Evolutionary conservation across 352 stramenopile genomes (phyloP).

Genomic region (Achlya hypogyna): DNA sequence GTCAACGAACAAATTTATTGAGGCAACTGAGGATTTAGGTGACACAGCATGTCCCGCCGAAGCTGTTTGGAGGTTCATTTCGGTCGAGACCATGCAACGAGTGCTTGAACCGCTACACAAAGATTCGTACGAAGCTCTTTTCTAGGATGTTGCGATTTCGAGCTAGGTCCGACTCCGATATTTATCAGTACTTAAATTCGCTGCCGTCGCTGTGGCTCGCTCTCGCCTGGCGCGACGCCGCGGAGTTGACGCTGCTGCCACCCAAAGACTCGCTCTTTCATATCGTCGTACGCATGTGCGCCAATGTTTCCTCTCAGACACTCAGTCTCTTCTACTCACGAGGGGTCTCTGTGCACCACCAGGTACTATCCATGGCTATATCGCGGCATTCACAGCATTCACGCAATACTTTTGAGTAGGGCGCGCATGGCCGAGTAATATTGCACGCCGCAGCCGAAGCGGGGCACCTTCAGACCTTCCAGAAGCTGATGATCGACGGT

Average conservation of each 20-base stretch:
- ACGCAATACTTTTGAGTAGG: background rate
- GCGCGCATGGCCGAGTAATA: background rate
- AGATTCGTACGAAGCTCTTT: background rate
- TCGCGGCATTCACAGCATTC: too few species aligned
- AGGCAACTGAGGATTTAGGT: background rate
- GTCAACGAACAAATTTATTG: too few species aligned
- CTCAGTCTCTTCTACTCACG: background rate
- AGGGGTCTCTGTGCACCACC: background rate
- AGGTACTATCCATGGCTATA: background rate
- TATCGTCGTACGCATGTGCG: background rate
- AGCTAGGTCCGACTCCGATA: background rate
- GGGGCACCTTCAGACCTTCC: background rate
- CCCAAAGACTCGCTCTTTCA: constrained; percentile 4
- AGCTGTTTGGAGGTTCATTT: background rate
- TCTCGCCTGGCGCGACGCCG: background rate
- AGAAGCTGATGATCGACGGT: background rate
- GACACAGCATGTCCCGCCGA: background rate
- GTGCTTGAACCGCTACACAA: background rate
- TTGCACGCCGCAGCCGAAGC: constrained; percentile 6
- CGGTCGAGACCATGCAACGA: background rate
- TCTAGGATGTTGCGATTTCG: background rate
- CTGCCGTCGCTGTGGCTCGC: background rate
- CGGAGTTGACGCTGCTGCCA: background rate
- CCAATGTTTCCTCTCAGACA: background rate
- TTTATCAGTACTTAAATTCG: background rate